Evolutionary conservation across 371 early-diverging fungal species (phyloP).

Genomic region (Chytridium lagenaria): DNA sequence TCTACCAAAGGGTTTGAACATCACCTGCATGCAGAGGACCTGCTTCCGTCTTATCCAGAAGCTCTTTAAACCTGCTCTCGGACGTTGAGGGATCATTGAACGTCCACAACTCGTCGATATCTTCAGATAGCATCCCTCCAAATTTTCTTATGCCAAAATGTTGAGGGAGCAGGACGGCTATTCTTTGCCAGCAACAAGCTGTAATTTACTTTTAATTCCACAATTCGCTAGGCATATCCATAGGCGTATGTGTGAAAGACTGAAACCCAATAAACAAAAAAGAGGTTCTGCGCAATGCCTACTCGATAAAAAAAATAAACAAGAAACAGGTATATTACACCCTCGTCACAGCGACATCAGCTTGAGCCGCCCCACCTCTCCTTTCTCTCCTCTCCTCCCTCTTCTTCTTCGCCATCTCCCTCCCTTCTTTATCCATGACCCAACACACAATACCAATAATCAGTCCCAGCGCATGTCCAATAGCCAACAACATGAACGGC

Average conservation of each 20-base stretch:
- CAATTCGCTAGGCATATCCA: too few relatives aligned
- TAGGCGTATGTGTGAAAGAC: too few relatives aligned
- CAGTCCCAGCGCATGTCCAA: constrained; percentile 55
- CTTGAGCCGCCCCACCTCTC: background rate
- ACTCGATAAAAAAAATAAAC: too few relatives aligned
- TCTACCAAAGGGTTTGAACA: background rate
- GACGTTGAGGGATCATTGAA: background rate
- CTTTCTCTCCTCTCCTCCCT: constrained; percentile 14
- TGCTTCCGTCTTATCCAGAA: background rate
- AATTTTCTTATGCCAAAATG: background rate
- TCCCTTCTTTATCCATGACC: constrained; percentile 11
- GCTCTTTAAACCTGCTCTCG: background rate
- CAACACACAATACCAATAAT: constrained; percentile 30
- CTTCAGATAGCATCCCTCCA: background rate
- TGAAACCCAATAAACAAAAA: too few relatives aligned
- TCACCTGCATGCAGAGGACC: constrained; percentile 12
- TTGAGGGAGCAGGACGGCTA: background rate
- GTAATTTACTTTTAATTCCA: too few relatives aligned
- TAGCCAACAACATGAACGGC: constrained; percentile 66
- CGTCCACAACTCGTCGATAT: background rate
- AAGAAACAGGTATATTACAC: too few relatives aligned
- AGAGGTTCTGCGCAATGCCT: too few relatives aligned
- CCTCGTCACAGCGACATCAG: too few relatives aligned
- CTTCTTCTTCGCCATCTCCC: background rate
- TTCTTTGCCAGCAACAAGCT: background rate